A percentile compares a stretch with the other conserved stretches of the same genome.
Conservation (phyloP, 208 protist species). For the Trypanosoma boissoni region DNA sequence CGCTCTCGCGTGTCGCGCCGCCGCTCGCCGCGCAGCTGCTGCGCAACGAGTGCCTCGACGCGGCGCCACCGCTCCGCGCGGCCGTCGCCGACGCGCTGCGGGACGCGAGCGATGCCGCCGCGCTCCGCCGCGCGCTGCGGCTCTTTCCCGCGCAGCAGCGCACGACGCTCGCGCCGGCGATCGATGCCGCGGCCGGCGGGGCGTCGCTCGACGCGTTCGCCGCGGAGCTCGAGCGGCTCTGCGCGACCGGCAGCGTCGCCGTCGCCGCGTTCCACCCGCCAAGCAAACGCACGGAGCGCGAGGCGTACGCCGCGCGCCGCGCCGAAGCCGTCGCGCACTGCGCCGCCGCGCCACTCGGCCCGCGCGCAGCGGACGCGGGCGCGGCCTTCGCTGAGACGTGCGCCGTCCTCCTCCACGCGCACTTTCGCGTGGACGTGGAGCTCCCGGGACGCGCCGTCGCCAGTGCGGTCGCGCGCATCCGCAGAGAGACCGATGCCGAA, state of each 20-base stretch:
- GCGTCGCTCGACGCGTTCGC: constrained; percentile 36
- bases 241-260: constrained; percentile 43
- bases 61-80: constrained; percentile 27
- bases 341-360: constrained; percentile 21
- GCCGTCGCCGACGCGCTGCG: constrained; percentile 20
- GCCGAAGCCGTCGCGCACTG: constrained; percentile 26
- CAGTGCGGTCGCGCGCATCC: constrained; percentile 44
- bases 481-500: constrained; percentile 26
- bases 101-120: constrained; percentile 7
- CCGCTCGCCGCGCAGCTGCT: constrained; percentile 41
- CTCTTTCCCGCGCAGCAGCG: constrained; percentile 41
- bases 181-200: constrained; percentile 47
- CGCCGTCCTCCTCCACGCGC: constrained; percentile 42
- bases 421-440: constrained; percentile 53
- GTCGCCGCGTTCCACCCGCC: constrained; percentile 59
- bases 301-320: constrained; percentile 38
- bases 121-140: constrained; percentile 37
- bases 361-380: constrained; percentile 36
- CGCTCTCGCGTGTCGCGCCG: constrained; percentile 37
- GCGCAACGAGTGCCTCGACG: constrained; percentile 64
- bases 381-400: constrained; percentile 47
- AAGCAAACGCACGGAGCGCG: constrained; percentile 72
- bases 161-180: constrained; percentile 31
- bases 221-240: constrained; percentile 44
- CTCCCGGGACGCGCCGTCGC: constrained; percentile 58